Evolutionary conservation across 169 alveolate species (phyloP).

Genomic region (Eimeria necatrix): DNA sequence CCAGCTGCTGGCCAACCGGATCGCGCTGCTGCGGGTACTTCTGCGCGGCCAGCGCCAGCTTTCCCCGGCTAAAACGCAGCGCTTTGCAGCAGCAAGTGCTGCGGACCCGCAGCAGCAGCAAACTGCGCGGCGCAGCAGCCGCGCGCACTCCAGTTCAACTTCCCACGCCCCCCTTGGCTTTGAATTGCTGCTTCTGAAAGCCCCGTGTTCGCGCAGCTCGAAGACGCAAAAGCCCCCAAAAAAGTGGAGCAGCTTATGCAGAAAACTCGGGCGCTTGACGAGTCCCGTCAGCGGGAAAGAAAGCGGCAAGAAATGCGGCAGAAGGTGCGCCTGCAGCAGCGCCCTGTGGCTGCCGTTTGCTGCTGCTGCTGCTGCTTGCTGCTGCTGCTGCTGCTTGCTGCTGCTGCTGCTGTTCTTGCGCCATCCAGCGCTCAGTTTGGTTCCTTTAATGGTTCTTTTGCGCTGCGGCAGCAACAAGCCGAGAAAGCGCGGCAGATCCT

Average conservation of each 20-base stretch:
- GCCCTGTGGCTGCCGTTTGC: neutral
- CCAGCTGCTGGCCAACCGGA: slow-evolving; percentile 88
- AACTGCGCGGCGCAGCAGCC: too few species aligned
- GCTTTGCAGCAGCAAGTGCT: too few species aligned
- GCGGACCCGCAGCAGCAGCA: too few species aligned
- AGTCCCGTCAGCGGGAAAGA: slow-evolving; percentile 80
- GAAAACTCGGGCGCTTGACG: slow-evolving; percentile 85
- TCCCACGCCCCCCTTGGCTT: neutral
- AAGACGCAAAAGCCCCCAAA: slow-evolving; percentile 90
- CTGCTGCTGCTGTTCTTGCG: too few species aligned
- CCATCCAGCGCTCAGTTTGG: too few species aligned
- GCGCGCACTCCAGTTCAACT: too few species aligned
- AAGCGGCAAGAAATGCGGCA: slow-evolving; percentile 79
- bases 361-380: too few species aligned
- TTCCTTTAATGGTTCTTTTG: too few species aligned
- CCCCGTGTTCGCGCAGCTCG: slow-evolving; percentile 82
- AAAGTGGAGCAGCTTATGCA: slow-evolving; percentile 88
- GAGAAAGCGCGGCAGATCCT: slow-evolving; percentile 37
- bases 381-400: too few species aligned
- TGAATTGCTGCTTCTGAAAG: neutral
- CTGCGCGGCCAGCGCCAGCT: neutral
- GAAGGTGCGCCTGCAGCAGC: slow-evolving; percentile 43
- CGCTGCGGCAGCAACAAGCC: slow-evolving; percentile 30
- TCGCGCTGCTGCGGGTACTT: slow-evolving; percentile 81
- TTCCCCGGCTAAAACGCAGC: too few species aligned